phyloP scores from a whole-genome alignment of 2,329 filamentous ascomycete species.

The Fusarium sp. region DNA sequence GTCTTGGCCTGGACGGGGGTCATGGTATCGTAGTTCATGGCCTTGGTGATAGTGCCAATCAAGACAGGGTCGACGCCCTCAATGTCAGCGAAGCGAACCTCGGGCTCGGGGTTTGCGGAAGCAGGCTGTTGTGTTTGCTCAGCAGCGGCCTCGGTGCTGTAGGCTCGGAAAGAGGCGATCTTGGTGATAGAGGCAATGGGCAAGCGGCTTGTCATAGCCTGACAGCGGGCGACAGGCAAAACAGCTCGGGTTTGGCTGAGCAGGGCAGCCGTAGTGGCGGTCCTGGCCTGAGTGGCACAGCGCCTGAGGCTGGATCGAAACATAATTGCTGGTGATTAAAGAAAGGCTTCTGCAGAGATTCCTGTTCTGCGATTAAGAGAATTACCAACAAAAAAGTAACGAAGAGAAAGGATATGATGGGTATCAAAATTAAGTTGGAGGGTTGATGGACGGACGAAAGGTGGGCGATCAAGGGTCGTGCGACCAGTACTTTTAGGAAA shows the following conservation, averaged over 20 bases:
- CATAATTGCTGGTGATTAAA: conserved; percentile 40
- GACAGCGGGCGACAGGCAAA: conserved; percentile 42
- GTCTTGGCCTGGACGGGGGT: conserved; percentile 91
- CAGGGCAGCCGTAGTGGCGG: conserved; percentile 45
- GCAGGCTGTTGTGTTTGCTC: conserved; percentile 28
- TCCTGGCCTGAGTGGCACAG: conserved; percentile 53
- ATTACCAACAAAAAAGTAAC: conserved; percentile 15
- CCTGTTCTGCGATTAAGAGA: conserved; percentile 20
- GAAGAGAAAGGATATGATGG: conserved; percentile 5
- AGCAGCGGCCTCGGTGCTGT: conserved; percentile 55
- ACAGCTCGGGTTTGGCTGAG: conserved; percentile 46
- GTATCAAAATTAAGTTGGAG: conserved; percentile 23
- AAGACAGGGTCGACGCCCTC: conserved; percentile 71
- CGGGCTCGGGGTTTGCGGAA: conserved; percentile 37
- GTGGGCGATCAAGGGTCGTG: conserved; percentile 32
- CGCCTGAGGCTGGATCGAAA: conserved; percentile 54
- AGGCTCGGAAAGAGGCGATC: conserved; percentile 48
- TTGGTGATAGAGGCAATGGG: conserved; percentile 34
- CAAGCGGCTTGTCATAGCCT: conserved; percentile 34
- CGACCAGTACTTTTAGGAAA: conserved; percentile 16
- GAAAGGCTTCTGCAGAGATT: conserved; percentile 4
- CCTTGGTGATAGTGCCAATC: conserved; percentile 73
- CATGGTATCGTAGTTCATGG: conserved; percentile 85
- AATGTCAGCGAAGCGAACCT: conserved; percentile 60
- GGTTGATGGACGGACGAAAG: conserved; percentile 8